These are phyloP conservation scores for Ophiostoma himal-ulmi DNA, from an alignment of 2,329 filamentous ascomycete species.

Conservation along the genomic window DNA sequence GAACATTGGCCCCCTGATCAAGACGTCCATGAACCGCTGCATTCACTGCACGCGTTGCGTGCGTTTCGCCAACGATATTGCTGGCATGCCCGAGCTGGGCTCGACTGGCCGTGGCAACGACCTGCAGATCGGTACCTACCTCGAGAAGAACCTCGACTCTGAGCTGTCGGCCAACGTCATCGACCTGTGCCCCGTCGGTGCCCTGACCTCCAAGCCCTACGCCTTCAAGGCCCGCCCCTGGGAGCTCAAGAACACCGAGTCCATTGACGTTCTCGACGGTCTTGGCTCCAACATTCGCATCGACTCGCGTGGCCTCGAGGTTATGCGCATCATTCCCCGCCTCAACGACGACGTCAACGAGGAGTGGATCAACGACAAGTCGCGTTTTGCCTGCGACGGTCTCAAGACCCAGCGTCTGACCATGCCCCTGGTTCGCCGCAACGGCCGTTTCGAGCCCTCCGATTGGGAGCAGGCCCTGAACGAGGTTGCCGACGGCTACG, in stretches of 20 bases:
- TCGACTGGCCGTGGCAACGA: constrained; percentile 94
- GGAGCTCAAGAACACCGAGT: constrained; percentile 95
- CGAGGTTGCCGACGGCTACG: constrained; percentile 76
- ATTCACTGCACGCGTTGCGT: constrained; percentile 98
- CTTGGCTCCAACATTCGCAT: constrained; percentile 92
- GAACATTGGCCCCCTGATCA: constrained; percentile 96
- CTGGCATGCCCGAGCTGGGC: constrained; percentile 90
- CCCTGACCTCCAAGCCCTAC: constrained; percentile 93
- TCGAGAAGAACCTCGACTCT: constrained; percentile 87
- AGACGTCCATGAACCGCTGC: constrained; percentile 99
- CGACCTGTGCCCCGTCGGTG: constrained; percentile 95
- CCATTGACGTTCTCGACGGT: constrained; percentile 87
- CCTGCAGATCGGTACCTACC: constrained; percentile 95
- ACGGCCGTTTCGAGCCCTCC: constrained; percentile 85
- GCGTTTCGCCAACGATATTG: constrained; percentile 95
- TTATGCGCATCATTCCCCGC: constrained; percentile 88
- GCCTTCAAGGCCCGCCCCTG: constrained; percentile 94
- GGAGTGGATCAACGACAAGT: constrained; percentile 99
- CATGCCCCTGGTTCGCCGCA: constrained; percentile 79
- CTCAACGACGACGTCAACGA: constrained; percentile 98
- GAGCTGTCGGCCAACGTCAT: constrained; percentile 97
- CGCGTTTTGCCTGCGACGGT: constrained; percentile 91
- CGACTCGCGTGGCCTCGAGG: constrained; percentile 87
- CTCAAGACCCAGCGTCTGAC: constrained; percentile 94
- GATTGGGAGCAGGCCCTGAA: constrained; percentile 94